Percentiles rank a stretch among this genome's conserved stretches.
These are phyloP conservation scores for Powellomyces hirtus DNA, from an alignment of 192 early-diverging fungal genomes.

Conservation along the genomic window DNA sequence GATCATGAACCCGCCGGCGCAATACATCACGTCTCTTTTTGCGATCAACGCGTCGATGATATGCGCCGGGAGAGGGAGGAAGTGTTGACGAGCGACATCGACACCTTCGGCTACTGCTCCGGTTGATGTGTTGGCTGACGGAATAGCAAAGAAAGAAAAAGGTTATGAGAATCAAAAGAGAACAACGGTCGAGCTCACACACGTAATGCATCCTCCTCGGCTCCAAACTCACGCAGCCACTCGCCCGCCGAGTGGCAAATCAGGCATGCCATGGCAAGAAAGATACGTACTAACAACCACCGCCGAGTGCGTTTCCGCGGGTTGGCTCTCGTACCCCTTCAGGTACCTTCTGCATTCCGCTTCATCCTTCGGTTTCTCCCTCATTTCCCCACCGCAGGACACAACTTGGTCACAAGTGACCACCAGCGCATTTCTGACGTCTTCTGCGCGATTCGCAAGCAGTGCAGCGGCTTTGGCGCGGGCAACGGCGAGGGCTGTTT, in stretches of 20 bases:
- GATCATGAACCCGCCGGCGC: constrained; percentile 52
- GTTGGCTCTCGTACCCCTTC: constrained; percentile 26
- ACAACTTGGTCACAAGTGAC: constrained; percentile 47
- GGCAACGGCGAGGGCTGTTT: constrained; percentile 34
- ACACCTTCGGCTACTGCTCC: constrained; percentile 32
- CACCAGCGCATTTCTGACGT: neutral
- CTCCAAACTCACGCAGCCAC: neutral
- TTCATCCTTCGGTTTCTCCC: constrained; percentile 46
- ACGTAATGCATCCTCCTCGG: neutral
- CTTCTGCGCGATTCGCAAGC: neutral
- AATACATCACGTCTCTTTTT: constrained; percentile 46
- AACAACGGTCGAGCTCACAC: no score
- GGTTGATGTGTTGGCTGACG: constrained; percentile 32
- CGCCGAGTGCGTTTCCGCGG: constrained; percentile 41
- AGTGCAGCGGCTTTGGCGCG: constrained; percentile 46
- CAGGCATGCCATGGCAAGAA: no score
- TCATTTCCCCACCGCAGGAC: constrained; percentile 36
- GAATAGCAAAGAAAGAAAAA: neutral
- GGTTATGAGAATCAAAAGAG: no score
- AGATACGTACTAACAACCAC: constrained; percentile 38
- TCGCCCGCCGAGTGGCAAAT: neutral
- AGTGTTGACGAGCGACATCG: constrained; percentile 45
- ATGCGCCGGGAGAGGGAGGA: constrained; percentile 31
- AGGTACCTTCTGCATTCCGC: constrained; percentile 39
- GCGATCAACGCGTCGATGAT: constrained; percentile 44